These are phyloP conservation scores for Usnea hakonensis DNA, from an alignment of 495 filamentous ascomycete genomes.

Conservation along the genomic window DNA sequence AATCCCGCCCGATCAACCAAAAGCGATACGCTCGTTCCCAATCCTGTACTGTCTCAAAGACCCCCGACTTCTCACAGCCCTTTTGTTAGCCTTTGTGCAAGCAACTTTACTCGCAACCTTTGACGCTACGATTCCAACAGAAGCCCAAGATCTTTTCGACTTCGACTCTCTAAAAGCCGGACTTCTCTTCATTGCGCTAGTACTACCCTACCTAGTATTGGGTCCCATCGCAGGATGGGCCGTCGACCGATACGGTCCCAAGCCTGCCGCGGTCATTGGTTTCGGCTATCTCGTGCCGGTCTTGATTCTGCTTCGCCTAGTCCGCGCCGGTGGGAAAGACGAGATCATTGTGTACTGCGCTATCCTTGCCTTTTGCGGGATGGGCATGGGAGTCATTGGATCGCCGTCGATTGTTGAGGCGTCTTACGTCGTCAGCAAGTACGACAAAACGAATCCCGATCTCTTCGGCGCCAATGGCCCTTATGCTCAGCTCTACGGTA, in stretches of 20 bases:
- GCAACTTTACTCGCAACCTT: slow-evolving; percentile 43
- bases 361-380: slow-evolving; percentile 41
- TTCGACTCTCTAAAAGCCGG: slow-evolving; percentile 48
- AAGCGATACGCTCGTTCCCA: slow-evolving; percentile 32
- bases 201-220: slow-evolving; percentile 40
- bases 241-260: slow-evolving; percentile 45
- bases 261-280: slow-evolving; percentile 38
- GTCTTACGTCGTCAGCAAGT: slow-evolving; percentile 29
- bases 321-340: slow-evolving; percentile 28
- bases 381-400: slow-evolving; percentile 42
- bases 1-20: slow-evolving; percentile 30
- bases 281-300: slow-evolving; percentile 42
- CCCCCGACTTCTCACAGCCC: slow-evolving; percentile 38
- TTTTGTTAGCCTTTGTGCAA: slow-evolving; percentile 44
- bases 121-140: slow-evolving; percentile 50
- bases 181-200: slow-evolving; percentile 46
- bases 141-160: slow-evolving; percentile 41
- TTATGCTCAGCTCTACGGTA: slow-evolving; percentile 51
- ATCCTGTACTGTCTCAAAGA: slow-evolving; percentile 40
- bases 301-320: slow-evolving; percentile 43
- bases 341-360: slow-evolving; percentile 39
- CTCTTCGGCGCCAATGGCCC: slow-evolving; percentile 42
- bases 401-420: slow-evolving; percentile 38
- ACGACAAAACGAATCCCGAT: slow-evolving; percentile 34
- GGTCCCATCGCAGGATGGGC: slow-evolving; percentile 46